Percentiles rank a stretch among this genome's conserved stretches.
Conservation (phyloP, 805 yeast genomes). For the Candida broadrunensis region DNA sequence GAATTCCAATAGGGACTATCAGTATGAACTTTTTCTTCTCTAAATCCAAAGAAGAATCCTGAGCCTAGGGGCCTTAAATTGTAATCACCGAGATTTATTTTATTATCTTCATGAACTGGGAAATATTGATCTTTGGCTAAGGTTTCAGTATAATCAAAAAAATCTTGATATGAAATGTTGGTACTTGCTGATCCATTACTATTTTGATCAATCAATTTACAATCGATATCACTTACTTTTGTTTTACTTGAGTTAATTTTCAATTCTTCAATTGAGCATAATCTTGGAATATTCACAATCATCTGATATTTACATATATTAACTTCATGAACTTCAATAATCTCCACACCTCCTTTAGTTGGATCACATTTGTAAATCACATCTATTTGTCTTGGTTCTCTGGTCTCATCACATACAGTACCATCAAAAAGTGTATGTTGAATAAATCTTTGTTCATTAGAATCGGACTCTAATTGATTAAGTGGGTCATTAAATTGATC, state of each 20-base stretch:
- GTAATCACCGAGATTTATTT: conserved; percentile 26
- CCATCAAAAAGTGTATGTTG: conserved; percentile 45
- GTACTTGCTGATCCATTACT: background rate
- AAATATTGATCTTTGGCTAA: conserved; percentile 8
- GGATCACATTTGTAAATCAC: conserved; percentile 57
- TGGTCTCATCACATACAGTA: conserved; percentile 57
- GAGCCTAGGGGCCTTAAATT: conserved; percentile 22
- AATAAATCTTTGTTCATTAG: conserved; percentile 26
- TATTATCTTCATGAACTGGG: conserved; percentile 21
- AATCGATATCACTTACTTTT: conserved; percentile 23
- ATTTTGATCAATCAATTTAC: conserved; percentile 15
- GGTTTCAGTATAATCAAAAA: conserved; percentile 10
- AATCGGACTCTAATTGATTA: conserved; percentile 7
- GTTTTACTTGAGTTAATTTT: conserved; percentile 20
- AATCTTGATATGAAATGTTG: conserved; percentile 9
- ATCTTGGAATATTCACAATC: conserved; percentile 45
- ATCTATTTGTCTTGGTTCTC: conserved; percentile 49
- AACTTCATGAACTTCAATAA: conserved; percentile 47
- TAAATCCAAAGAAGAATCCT: conserved; percentile 28
- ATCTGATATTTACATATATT: conserved; percentile 58
- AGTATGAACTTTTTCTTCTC: conserved; percentile 11
- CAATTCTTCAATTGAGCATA: conserved; percentile 44
- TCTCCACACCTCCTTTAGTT: conserved; percentile 10
- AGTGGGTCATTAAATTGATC: conserved; percentile 18
- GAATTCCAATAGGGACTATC: conserved; percentile 16